These are phyloP conservation scores for Zygoascus biomembranicola DNA, from an alignment of 805 yeast species.

Conservation along the genomic window DNA sequence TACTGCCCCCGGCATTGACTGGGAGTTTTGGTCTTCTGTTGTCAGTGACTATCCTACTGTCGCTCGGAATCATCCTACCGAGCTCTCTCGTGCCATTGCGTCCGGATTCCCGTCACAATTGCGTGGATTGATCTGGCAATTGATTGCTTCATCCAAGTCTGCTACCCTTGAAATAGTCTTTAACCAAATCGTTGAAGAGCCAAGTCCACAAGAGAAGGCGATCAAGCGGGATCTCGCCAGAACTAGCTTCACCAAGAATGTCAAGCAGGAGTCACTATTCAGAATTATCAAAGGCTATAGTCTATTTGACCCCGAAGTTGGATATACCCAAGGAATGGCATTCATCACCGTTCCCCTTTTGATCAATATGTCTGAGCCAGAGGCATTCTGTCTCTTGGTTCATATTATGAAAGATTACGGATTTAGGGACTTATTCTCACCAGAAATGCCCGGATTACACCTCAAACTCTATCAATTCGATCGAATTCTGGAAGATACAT, in stretches of 20 bases:
- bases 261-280: conserved; percentile 57
- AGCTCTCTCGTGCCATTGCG: conserved; percentile 52
- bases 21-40: conserved; percentile 76
- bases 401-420: conserved; percentile 78
- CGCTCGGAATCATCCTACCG: conserved; percentile 52
- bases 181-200: conserved; percentile 36
- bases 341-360: conserved; percentile 81
- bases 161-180: conserved; percentile 52
- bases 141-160: conserved; percentile 71
- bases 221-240: conserved; percentile 78
- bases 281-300: conserved; percentile 79
- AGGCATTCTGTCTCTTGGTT: conserved; percentile 74
- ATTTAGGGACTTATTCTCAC: conserved; percentile 67
- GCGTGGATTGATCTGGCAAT: conserved; percentile 89
- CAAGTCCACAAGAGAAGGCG: conserved; percentile 60
- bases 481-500: conserved; percentile 65
- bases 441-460: conserved; percentile 93
- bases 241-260: conserved; percentile 69
- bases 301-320: conserved; percentile 83
- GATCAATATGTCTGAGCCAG: conserved; percentile 72
- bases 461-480: conserved; percentile 83
- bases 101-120: conserved; percentile 78
- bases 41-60: conserved; percentile 68
- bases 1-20: conserved; percentile 17
- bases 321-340: conserved; percentile 98